Evolutionary conservation across 805 yeast species (phyloP).

Genomic region (Yarrowia porcina): DNA sequence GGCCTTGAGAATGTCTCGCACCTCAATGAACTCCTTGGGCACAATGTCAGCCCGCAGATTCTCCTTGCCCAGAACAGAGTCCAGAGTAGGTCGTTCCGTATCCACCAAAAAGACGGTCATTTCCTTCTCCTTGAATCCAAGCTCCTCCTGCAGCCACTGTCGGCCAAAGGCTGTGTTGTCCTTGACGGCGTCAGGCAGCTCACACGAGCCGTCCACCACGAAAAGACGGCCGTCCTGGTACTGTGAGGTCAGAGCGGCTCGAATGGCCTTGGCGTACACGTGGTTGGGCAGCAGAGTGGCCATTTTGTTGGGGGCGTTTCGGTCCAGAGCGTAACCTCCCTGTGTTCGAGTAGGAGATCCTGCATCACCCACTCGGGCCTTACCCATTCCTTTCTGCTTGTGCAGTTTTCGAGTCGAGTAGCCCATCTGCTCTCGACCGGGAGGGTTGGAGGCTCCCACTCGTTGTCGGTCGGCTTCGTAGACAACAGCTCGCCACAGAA

Average conservation of each 20-base stretch:
- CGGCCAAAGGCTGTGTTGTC: slow-evolving; percentile 17
- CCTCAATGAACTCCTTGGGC: slow-evolving; percentile 72
- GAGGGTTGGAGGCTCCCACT: slow-evolving; percentile 84
- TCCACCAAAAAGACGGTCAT: slow-evolving; percentile 16
- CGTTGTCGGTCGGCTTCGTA: slow-evolving; percentile 86
- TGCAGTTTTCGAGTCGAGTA: slow-evolving; percentile 77
- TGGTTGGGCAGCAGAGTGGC: slow-evolving; percentile 71
- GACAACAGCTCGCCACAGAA: slow-evolving; percentile 90
- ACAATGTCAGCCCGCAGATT: slow-evolving; percentile 53
- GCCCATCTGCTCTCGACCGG: slow-evolving; percentile 82
- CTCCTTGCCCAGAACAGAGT: slow-evolving; percentile 19
- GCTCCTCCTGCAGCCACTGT: slow-evolving; percentile 25
- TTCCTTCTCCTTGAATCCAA: slow-evolving; percentile 5
- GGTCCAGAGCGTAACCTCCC: slow-evolving; percentile 86
- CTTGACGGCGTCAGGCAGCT: slow-evolving; percentile 20
- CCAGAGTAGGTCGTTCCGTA: slow-evolving; percentile 9
- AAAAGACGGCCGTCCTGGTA: slow-evolving; percentile 71
- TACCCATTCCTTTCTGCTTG: slow-evolving; percentile 92
- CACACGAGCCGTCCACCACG: slow-evolving; percentile 53
- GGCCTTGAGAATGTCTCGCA: slow-evolving; percentile 79
- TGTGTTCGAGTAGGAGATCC: slow-evolving; percentile 89
- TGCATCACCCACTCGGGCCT: slow-evolving; percentile 94
- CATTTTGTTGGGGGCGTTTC: slow-evolving; percentile 87
- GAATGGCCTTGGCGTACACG: slow-evolving; percentile 70
- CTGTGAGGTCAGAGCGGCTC: slow-evolving; percentile 76